Evolutionary conservation across 148 eudicot species (phyloP).

Genomic region (Cornus kousa): DNA sequence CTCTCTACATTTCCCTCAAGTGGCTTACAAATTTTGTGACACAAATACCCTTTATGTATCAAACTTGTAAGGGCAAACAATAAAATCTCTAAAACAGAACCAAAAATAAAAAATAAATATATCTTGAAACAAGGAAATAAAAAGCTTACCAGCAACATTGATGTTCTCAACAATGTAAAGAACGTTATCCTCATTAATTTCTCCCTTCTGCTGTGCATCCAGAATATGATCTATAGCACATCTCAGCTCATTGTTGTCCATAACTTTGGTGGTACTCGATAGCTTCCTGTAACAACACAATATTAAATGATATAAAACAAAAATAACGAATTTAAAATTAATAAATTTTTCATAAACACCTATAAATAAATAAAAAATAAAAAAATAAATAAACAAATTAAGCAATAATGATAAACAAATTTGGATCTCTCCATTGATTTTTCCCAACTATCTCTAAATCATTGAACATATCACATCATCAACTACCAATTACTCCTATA

Average conservation of each 20-base stretch:
- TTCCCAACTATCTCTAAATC: too few species aligned
- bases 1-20: neutral
- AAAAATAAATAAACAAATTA: too few species aligned
- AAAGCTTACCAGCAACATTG: conserved; percentile 66
- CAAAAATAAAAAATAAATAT: too few species aligned
- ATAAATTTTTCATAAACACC: too few species aligned
- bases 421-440: too few species aligned
- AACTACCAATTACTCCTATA: too few species aligned
- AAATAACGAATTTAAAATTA: too few species aligned
- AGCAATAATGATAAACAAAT: too few species aligned
- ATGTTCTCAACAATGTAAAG: conserved; percentile 86
- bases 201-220: conserved; percentile 74
- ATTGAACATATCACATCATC: too few species aligned
- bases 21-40: neutral
- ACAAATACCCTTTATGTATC: neutral
- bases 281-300: conserved; percentile 41
- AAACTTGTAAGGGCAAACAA: neutral
- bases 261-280: conserved; percentile 36
- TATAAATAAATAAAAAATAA: too few species aligned
- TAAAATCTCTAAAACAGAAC: neutral
- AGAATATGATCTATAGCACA: conserved; percentile 76
- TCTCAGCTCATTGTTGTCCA: conserved; percentile 47
- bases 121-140: neutral
- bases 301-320: too few species aligned
- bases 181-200: conserved; percentile 71